These are phyloP conservation scores for Cordyceps pruinosa DNA, from an alignment of 2,329 filamentous ascomycete species.

Conservation along the genomic window DNA sequence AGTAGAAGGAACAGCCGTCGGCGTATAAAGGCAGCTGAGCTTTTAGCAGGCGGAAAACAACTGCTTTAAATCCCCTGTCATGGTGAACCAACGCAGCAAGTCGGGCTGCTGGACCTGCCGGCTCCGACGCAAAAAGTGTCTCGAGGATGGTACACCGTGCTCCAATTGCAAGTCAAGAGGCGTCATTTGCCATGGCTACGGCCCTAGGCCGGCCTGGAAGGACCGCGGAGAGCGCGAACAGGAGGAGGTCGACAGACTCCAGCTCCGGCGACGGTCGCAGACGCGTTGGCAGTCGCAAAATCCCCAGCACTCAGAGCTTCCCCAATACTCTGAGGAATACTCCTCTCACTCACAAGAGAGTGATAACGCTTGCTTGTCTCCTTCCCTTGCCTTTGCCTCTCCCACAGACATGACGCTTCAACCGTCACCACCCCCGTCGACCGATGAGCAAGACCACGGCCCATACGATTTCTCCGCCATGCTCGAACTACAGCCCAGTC, in stretches of 20 bases:
- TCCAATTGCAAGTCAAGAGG: not conserved
- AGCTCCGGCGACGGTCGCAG: not conserved
- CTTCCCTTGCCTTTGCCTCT: not conserved
- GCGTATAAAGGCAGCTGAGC: not conserved
- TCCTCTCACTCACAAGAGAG: not conserved
- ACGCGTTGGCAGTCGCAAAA: not conserved
- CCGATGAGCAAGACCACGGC: not conserved
- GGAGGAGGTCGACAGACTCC: conserved; percentile 1
- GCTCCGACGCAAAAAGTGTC: not conserved
- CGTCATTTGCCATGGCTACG: conserved; percentile 9
- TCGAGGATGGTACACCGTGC: not conserved
- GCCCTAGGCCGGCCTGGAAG: conserved; percentile 7
- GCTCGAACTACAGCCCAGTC: not conserved
- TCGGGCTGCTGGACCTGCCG: conserved; percentile 11
- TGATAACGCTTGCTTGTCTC: not conserved
- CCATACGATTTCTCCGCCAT: not conserved
- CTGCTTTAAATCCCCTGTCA: not conserved
- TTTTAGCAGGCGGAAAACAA: not conserved
- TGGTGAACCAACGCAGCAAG: conserved; percentile 6
- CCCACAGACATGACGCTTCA: not conserved
- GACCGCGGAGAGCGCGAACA: conserved; percentile 4
- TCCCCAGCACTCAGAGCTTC: not conserved
- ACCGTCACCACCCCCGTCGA: not conserved
- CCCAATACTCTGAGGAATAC: not conserved
- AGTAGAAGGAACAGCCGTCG: not conserved